Evolutionary conservation across 805 yeast species (phyloP), one percentile per base, ranked within the genome.

Genomic region (Metschnikowia amazonensis): DNA sequence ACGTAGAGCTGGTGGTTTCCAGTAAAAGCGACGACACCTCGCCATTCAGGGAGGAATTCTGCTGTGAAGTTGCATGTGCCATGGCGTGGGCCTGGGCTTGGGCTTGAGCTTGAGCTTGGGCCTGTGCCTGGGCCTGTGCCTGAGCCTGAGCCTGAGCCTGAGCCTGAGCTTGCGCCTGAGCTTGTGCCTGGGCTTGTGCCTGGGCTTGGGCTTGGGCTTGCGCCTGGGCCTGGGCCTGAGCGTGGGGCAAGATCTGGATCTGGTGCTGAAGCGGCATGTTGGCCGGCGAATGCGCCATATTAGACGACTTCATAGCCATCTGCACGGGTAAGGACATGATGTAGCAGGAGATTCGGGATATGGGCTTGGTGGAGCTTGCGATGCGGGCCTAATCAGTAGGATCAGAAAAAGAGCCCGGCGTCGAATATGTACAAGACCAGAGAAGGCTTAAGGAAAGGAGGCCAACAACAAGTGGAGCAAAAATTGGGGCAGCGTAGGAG

Each of bases 1-100:
- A 89, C 3, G 96, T 85, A 44, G 84, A 85, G 1, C 87, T 82
- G 20, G 88, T 83, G 41, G 88, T 82, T 61, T 76, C 69, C 50
- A 64, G 44, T 27, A 55, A 50, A 23, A 53, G 50, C 14, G 53
- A 51, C 34, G 46, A 34, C 3, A 48, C 50, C 24, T 52, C 56
- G 36, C 45, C 51, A 20, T 23, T 36, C 16, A 33, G 42, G 17
- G 44, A 21, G 24, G 49, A 42, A 33, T 32, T 28, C 18, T 50
- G 45, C 35, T 37, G 53, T 17, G 42, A 43, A n/a, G 47, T 49
- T 18, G 44, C 51, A 20, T 47, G 52, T n/a, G 44, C 49, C 30
- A 45, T 47, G 4, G 46, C 45, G 32, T 49, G 55, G 24, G 46
- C 48, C 27, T 48, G 54, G 4, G n/a, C n/a, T n/a, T n/a, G n/a